These are phyloP conservation scores for Metarhizium rileyi DNA, from an alignment of 2,329 filamentous ascomycete genomes.

Conservation along the genomic window DNA sequence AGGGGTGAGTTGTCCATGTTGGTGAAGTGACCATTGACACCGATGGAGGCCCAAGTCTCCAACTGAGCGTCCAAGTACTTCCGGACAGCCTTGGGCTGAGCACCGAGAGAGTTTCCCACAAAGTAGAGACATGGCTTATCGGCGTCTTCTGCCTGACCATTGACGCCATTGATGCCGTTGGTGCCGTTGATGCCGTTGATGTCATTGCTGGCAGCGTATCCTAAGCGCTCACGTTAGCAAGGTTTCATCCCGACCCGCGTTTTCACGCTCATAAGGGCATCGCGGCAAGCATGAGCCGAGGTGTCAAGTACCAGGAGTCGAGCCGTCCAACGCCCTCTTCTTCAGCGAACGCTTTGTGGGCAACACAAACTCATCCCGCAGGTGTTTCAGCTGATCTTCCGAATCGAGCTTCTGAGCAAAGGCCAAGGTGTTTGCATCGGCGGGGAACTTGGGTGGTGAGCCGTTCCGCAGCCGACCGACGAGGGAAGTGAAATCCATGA, in stretches of 20 bases:
- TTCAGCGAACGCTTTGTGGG: constrained; percentile 64
- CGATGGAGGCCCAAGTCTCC: constrained; percentile 74
- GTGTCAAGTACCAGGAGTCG: constrained; percentile 26
- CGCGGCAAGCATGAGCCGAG: neutral
- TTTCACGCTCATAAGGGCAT: neutral
- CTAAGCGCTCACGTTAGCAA: neutral
- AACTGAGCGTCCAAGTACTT: constrained; percentile 63
- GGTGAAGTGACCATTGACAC: constrained; percentile 75
- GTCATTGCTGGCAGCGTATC: constrained; percentile 8
- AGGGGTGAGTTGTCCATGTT: constrained; percentile 57
- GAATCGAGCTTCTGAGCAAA: constrained; percentile 46
- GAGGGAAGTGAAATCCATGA: constrained; percentile 29
- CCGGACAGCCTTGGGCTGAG: constrained; percentile 63
- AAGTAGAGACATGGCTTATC: constrained; percentile 54
- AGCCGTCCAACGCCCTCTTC: constrained; percentile 46
- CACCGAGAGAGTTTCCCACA: constrained; percentile 80
- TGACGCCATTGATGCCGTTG: constrained; percentile 17
- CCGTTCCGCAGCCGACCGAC: constrained; percentile 32
- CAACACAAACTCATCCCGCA: constrained; percentile 65
- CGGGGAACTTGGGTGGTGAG: constrained; percentile 33
- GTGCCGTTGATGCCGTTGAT: constrained; percentile 18
- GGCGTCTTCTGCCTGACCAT: constrained; percentile 8
- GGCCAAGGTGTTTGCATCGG: constrained; percentile 34
- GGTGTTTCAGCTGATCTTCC: constrained; percentile 47
- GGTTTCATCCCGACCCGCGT: constrained; percentile 4